Conservation (phyloP, 108 stramenopile species). For the Fragilaria radians region DNA sequence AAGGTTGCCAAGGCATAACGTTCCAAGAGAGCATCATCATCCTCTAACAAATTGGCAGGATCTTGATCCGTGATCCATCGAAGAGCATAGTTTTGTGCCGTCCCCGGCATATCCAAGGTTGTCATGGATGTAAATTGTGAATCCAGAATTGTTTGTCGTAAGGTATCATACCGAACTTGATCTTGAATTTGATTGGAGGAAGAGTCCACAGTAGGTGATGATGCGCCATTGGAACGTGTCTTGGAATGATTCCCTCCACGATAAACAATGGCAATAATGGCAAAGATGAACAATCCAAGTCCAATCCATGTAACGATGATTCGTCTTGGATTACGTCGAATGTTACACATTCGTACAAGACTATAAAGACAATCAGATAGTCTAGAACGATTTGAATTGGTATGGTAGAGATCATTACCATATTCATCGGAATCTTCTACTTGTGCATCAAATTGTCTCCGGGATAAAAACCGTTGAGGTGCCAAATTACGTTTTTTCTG, state of each 20-base stretch:
- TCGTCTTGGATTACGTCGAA: too few species aligned
- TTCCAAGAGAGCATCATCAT: slow-evolving; percentile 3
- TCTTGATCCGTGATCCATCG: slow-evolving; percentile 8
- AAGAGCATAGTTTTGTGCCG: slow-evolving; percentile 6
- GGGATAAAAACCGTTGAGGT: too few species aligned
- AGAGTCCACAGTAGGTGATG: background rate
- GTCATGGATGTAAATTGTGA: background rate
- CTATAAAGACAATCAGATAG: too few species aligned
- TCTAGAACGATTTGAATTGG: too few species aligned
- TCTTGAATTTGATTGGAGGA: background rate
- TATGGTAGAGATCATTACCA: too few species aligned
- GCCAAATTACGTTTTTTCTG: too few species aligned
- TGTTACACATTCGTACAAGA: too few species aligned
- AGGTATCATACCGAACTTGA: slow-evolving; percentile 2
- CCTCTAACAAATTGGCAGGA: slow-evolving; percentile 4
- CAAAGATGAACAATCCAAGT: background rate
- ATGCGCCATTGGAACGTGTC: background rate
- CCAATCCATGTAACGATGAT: background rate
- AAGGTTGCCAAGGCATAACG: slow-evolving; percentile 4
- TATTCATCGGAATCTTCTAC: too few species aligned
- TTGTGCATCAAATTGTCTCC: too few species aligned
- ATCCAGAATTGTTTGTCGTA: slow-evolving; percentile 6
- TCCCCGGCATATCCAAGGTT: background rate
- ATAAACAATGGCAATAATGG: background rate
- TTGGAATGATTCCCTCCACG: too few species aligned